Percentiles rank a stretch among this genome's conserved stretches.
Evolutionary conservation across 352 stramenopile species (phyloP).

Genomic region (Pythium scleroteichum): DNA sequence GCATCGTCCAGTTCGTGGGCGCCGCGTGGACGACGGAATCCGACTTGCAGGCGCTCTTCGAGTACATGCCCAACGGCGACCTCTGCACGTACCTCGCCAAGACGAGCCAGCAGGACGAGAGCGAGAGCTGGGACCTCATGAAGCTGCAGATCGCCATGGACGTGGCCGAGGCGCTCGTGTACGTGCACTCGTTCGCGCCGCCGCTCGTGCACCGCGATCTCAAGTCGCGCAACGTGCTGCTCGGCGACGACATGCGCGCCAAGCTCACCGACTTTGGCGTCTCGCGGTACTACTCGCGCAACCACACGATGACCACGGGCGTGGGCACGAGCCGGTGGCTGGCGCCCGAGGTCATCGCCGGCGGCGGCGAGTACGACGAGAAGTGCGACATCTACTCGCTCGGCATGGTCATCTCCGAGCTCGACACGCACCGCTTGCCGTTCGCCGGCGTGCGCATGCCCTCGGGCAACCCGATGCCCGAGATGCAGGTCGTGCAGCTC

Average conservation of each 20-base stretch:
- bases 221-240: constrained; percentile 45
- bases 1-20: constrained; percentile 40
- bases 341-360: constrained; percentile 29
- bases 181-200: constrained; percentile 67
- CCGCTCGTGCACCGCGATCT: constrained; percentile 45
- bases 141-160: constrained; percentile 76
- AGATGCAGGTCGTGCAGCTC: constrained; percentile 21
- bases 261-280: constrained; percentile 46
- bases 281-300: constrained; percentile 21
- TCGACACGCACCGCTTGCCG: constrained; percentile 18
- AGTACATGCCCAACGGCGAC: constrained; percentile 14
- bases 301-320: constrained; percentile 32
- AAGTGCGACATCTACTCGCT: constrained; percentile 37
- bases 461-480: constrained; percentile 16
- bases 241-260: constrained; percentile 26
- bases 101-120: constrained; percentile 13
- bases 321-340: constrained; percentile 34
- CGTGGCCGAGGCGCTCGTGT: constrained; percentile 76
- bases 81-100: constrained; percentile 22
- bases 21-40: constrained; percentile 27
- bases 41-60: constrained; percentile 23
- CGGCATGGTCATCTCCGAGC: constrained; percentile 33
- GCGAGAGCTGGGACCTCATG: constrained; percentile 17
- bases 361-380: constrained; percentile 28
- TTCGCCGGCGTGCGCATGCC: constrained; percentile 17